Conservation (phyloP, 768 basidiomycete species). For the Russula sp. region DNA sequence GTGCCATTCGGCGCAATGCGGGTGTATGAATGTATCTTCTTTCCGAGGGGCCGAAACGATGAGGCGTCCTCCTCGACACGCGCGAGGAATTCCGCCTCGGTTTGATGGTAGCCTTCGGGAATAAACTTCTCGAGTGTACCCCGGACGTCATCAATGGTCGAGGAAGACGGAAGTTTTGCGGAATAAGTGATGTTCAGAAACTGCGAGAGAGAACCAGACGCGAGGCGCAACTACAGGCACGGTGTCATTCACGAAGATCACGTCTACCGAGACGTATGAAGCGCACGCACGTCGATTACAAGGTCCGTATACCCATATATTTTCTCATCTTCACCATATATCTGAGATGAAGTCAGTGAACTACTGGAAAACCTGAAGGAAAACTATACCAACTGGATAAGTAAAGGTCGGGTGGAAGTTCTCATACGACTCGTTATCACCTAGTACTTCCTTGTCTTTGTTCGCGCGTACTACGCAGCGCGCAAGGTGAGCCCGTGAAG, state of each 20-base stretch:
- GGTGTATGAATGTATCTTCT: slow-evolving; percentile 70
- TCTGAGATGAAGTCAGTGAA: slow-evolving; percentile 39
- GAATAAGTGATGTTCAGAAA: slow-evolving; percentile 66
- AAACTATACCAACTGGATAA: slow-evolving; percentile 63
- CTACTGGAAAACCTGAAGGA: not conserved
- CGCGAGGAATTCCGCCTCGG: slow-evolving; percentile 58
- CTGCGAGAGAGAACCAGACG: slow-evolving; percentile 80
- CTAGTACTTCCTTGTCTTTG: slow-evolving; percentile 54
- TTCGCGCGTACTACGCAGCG: slow-evolving; percentile 54
- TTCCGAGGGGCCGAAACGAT: slow-evolving; percentile 71
- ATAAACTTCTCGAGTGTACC: slow-evolving; percentile 71
- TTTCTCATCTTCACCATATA: slow-evolving; percentile 94
- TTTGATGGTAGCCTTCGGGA: slow-evolving; percentile 70
- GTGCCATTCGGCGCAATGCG: slow-evolving; percentile 43
- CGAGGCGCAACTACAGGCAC: slow-evolving; percentile 59
- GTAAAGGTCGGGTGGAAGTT: slow-evolving; percentile 86
- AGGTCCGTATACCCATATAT: slow-evolving; percentile 91
- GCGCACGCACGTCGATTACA: slow-evolving; percentile 58
- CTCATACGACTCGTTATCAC: slow-evolving; percentile 52
- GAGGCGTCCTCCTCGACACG: slow-evolving; percentile 74
- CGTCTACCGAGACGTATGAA: slow-evolving; percentile 26
- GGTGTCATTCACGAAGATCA: not conserved
- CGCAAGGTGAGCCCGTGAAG: not conserved
- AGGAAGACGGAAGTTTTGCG: slow-evolving; percentile 55
- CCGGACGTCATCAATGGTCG: slow-evolving; percentile 84